phyloP scores from a whole-genome alignment of 2,329 filamentous ascomycete species.

The Claviceps quebecensis region DNA sequence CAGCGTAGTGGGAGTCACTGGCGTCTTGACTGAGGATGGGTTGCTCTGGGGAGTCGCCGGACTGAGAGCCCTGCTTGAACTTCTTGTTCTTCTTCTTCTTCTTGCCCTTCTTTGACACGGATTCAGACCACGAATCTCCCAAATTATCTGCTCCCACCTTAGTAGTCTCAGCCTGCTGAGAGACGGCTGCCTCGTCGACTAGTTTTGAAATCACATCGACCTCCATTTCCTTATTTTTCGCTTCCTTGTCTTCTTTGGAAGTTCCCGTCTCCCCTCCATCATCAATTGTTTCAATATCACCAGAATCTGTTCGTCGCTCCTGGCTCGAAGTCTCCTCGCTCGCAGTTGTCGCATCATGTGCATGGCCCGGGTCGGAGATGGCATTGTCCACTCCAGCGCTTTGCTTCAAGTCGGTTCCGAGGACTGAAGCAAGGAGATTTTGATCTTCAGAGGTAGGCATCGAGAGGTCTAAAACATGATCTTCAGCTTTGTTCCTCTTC shows the following conservation, averaged over 20 bases:
- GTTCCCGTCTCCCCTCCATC: constrained; percentile 5
- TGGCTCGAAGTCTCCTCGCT: constrained; percentile 1
- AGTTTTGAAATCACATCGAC: constrained; percentile 7
- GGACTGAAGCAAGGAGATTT: background rate
- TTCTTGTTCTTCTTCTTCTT: constrained; percentile 17
- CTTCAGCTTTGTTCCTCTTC: constrained; percentile 21
- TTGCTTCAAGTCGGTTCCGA: background rate
- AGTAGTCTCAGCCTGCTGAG: constrained; percentile 6
- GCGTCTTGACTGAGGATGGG: constrained; percentile 2
- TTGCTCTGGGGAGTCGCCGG: constrained; percentile 4
- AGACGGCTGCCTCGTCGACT: constrained; percentile 4
- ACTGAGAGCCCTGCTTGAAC: constrained; percentile 2
- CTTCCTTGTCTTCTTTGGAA: constrained; percentile 20
- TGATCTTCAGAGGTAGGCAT: constrained; percentile 10
- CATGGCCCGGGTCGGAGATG: background rate
- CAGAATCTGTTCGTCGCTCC: constrained; percentile 2
- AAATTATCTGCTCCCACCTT: constrained; percentile 1
- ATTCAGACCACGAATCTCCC: constrained; percentile 3
- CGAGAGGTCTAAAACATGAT: constrained; percentile 16
- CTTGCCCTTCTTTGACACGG: constrained; percentile 15
- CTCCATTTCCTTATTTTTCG: constrained; percentile 9
- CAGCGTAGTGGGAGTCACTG: constrained; percentile 3
- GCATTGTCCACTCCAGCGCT: background rate
- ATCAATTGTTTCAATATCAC: constrained; percentile 3
- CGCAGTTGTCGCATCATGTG: background rate